Evolutionary conservation across 2,329 filamentous ascomycete species (phyloP), one percentile per base, ranked within the genome.

Genomic region (Claviceps maximensis): DNA sequence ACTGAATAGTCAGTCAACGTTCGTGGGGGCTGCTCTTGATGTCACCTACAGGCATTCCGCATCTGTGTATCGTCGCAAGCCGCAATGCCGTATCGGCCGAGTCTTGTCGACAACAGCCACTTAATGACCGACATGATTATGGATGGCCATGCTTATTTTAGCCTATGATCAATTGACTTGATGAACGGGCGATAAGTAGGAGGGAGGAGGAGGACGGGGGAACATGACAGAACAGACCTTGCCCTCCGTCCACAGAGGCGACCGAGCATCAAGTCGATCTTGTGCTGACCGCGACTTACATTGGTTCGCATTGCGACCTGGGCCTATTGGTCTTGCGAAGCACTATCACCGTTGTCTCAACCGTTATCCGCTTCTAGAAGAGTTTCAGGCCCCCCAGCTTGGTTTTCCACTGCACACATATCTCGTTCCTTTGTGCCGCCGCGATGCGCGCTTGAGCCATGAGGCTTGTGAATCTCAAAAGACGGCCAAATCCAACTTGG

Each of bases 341-440:
- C 6, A 46, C 29, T 8, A 47, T 27, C 36, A 55, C 47, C 10
- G 25, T 47, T 55, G 58, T 58, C 57, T 59, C 54, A 56, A 62
- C 60, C 56, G 49, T 54, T 56, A 56, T 52, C 57, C 33, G 10
- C 41, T 66, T 67, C 64, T 66, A 65, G 64, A 66, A 67, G 63
- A 60, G 49, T 49, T 59, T 58, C 59, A 58, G 60, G 59, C 57
- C 60, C 59, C 56, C 53, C 56, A 58, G 54, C 57, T 55, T 58
- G 19, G n/a, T 36, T 36, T 21, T 17, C 19, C 27, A 55, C 54
- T 57, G 52, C 60, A 44, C 17, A 15, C 5, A 15, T 44, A 15
- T 58, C 56, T 56, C 57, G 54, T 66, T 60, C 62, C 63, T 63
- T 60, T 55, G 63, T 65, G 65, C 48, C 52, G 48, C 42, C 54